A percentile compares a stretch with the other conserved stretches of the same genome.
phyloP scores from a whole-genome alignment of 78 protist genomes.

The Dictyostelium purpureum region DNA sequence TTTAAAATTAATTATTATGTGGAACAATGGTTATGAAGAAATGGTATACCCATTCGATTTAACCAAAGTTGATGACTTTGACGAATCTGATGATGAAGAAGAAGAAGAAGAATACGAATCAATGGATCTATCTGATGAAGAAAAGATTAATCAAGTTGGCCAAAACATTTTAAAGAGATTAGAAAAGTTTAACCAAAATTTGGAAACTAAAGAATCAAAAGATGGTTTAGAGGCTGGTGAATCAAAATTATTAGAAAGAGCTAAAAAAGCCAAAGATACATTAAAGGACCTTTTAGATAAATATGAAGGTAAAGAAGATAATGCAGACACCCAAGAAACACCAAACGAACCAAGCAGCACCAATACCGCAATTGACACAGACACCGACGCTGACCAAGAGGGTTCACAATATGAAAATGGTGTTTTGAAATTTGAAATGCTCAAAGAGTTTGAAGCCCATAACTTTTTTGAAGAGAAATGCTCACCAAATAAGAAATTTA shows the following conservation, averaged over 20 bases:
- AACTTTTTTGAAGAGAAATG: not conserved
- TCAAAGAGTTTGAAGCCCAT: not conserved
- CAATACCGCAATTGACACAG: not conserved
- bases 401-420: not conserved
- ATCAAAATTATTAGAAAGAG: not conserved
- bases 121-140: not conserved
- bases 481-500: not conserved
- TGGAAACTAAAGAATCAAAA: too few species aligned
- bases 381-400: not conserved
- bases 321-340: not conserved
- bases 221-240: not conserved
- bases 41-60: conserved; percentile 18
- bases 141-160: not conserved
- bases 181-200: not conserved
- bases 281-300: not conserved
- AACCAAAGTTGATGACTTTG: conserved; percentile 3
- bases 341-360: not conserved
- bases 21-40: conserved; percentile 39
- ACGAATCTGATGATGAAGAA: conserved; percentile 17
- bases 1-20: not conserved
- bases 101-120: not conserved
- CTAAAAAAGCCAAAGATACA: not conserved
- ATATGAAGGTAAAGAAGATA: not conserved
- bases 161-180: not conserved
- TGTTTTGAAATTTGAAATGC: not conserved